Evolutionary conservation across 2,329 filamentous ascomycete genomes (phyloP), one percentile per base, ranked within the genome.

Genomic region (Camptophora hylomeconis): DNA sequence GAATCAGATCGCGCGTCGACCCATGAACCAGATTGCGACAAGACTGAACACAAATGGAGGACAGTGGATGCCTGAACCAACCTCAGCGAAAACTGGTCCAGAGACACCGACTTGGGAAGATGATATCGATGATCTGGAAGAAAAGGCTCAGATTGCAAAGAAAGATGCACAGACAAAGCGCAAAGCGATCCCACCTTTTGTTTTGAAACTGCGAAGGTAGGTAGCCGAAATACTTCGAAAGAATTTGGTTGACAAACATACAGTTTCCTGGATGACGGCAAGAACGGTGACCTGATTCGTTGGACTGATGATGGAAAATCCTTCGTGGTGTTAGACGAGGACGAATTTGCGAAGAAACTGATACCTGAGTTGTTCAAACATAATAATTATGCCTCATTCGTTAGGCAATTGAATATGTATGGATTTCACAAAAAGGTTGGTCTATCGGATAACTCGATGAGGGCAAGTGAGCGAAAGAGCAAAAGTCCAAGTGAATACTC

Each of bases 401-500:
- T 82, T 17, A 70, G 77, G 15, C 76, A 81, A 42, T 56, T 81
- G 33, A 72, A 72, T 40, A 72, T 72, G 68, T 72, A 72, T 43
- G 68, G 69, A 2, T 73, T 72, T 34, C 69, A 73, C 45, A 73
- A 73, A 47, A 78, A 81, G 22, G 81, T 89, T 3, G 81, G 81
- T 3, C 67, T 98, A 11, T 93, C 86, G 3, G 89, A 98, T 55
- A 94, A 94, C 50, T 94, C 86, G 0, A 92, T 98, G 80, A 80
- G 89, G 42, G 86, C 92, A 5, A 94, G 86, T 50, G 89, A 95
- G 58, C 77, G 86, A 37, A 93, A 94, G 53, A 87, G 87, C 51
- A 98, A 98, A 60, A 93, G 84, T 34, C 89, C 89, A 0, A 95
- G 86, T 66, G 89, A 95, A 63, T 98, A 98, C 53, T 86, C 81